phyloP scores from a whole-genome alignment of 2,329 filamentous ascomycete genomes.

The Sarocladium kiliense region DNA sequence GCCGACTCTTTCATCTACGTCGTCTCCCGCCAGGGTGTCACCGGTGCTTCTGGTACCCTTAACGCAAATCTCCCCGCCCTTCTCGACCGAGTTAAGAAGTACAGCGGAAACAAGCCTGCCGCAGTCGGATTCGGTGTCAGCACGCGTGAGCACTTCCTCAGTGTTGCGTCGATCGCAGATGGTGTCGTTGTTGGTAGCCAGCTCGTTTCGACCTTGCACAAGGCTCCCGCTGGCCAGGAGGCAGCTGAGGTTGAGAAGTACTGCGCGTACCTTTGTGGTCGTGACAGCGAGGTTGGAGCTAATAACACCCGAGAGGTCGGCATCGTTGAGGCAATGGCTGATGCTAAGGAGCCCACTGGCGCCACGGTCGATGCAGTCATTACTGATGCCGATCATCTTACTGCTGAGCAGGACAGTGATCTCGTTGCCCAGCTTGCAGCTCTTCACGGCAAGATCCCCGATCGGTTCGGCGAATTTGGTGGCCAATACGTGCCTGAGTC shows the following conservation, averaged over 20 bases:
- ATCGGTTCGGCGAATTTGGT: slow-evolving; percentile 91
- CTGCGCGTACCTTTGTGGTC: slow-evolving; percentile 63
- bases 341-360: slow-evolving; percentile 35
- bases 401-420: slow-evolving; percentile 46
- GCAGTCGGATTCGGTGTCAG: slow-evolving; percentile 96
- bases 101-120: slow-evolving; percentile 83
- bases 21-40: slow-evolving; percentile 94
- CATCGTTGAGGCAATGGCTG: slow-evolving; percentile 61
- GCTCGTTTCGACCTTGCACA: slow-evolving; percentile 72
- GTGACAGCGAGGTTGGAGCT: slow-evolving; percentile 30
- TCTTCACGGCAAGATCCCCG: slow-evolving; percentile 73
- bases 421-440: slow-evolving; percentile 81
- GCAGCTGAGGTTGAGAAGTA: slow-evolving; percentile 70
- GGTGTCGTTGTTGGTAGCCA: slow-evolving; percentile 96
- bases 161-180: slow-evolving; percentile 77
- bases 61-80: slow-evolving; percentile 79
- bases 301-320: slow-evolving; percentile 59
- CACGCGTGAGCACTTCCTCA: slow-evolving; percentile 88
- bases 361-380: slow-evolving; percentile 56
- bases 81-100: slow-evolving; percentile 80
- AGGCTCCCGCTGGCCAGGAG: slow-evolving; percentile 23
- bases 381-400: slow-evolving; percentile 64
- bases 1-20: slow-evolving; percentile 99
- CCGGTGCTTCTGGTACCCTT: slow-evolving; percentile 78
- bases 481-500: slow-evolving; percentile 97